Evolutionary conservation across 441 rosid genomes (phyloP).

Genomic region (Bocquillonia castaneifolia): DNA sequence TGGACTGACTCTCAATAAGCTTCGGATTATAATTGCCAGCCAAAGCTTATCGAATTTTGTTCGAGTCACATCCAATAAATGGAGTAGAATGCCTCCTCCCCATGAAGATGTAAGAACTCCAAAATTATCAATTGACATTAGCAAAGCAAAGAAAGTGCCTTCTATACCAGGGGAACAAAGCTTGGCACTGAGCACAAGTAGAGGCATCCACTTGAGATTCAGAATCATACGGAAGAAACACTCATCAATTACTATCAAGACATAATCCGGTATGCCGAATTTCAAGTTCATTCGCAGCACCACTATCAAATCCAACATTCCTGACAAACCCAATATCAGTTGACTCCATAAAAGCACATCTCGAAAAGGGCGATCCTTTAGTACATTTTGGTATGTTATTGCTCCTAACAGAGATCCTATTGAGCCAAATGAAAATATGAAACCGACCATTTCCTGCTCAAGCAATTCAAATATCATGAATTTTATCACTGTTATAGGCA

Average conservation of each 20-base stretch:
- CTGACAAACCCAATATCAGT: slow-evolving; percentile 51
- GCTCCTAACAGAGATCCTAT: slow-evolving; percentile 70
- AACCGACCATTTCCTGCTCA: slow-evolving; percentile 59
- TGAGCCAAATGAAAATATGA: slow-evolving; percentile 66
- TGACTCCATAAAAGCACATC: slow-evolving; percentile 52
- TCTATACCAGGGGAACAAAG: slow-evolving; percentile 76
- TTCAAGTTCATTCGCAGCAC: slow-evolving; percentile 58
- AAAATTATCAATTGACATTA: slow-evolving; percentile 74
- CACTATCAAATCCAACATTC: slow-evolving; percentile 69
- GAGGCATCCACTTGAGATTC: slow-evolving; percentile 70
- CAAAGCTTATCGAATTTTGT: slow-evolving; percentile 56
- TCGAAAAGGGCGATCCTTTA: slow-evolving; percentile 55
- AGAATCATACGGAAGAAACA: slow-evolving; percentile 50
- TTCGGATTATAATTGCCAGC: slow-evolving; percentile 60
- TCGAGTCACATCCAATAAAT: slow-evolving; percentile 56
- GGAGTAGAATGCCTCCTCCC: slow-evolving; percentile 66
- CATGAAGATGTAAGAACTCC: slow-evolving; percentile 61
- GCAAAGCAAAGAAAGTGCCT: slow-evolving; percentile 71
- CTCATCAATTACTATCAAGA: slow-evolving; percentile 67
- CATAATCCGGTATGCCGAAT: slow-evolving; percentile 64
- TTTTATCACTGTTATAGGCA: background rate
- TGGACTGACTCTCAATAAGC: slow-evolving; percentile 49
- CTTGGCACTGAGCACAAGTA: slow-evolving; percentile 63
- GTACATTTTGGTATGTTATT: slow-evolving; percentile 62
- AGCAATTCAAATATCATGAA: background rate